Evolutionary conservation across 345 rosid species (phyloP), one percentile per base, ranked within the genome.

Genomic region (Linum tenue): DNA sequence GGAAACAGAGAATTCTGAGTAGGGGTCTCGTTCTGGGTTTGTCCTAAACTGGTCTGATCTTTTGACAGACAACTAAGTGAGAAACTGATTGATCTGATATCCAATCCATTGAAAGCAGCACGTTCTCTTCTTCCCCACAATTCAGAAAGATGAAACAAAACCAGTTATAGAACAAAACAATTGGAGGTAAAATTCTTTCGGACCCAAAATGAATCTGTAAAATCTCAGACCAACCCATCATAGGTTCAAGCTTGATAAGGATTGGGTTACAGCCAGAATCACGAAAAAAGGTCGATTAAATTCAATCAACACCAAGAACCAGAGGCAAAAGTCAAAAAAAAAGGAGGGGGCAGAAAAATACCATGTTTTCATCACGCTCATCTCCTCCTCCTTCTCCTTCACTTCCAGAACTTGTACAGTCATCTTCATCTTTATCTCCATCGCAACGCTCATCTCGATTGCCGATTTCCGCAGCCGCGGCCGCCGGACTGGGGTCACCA

Each of bases 341-440:
- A 16, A 5, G 4, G 4, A 37, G 11, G 37, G 39, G 7, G 39
- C 36, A 2, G 39, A 17, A 59, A 35, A 59, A 57, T 22, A 59
- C 39, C 62, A 10, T 48, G 53, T 6, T 48, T 48, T 8, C 6
- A 8, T 41, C 9, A 41, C 44, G 44, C 44, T 41, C 6, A 41
- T 7, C 53, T 3, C 14, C 53, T 51, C 59, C 12, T 37, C 17
- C 51, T 3, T 48, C 53, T 51, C 59, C 12, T 37, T 42, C 51
- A 36, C 59, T 61, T n/a, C 15, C 39, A 36, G 69, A 41, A 57
- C 7, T 44, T 41, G 56, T 55, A 61, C 55, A 43, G 71, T 31
- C 42, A 1, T 10, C n/a, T 55, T 51, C 48, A 2, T 48, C 62
- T 38, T 69, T 57, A 39, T n/a, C 61, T 7, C 12, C 12, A 10